phyloP scores from a whole-genome alignment of 2,329 filamentous ascomycete species.

The Hypoxylon sp. region DNA sequence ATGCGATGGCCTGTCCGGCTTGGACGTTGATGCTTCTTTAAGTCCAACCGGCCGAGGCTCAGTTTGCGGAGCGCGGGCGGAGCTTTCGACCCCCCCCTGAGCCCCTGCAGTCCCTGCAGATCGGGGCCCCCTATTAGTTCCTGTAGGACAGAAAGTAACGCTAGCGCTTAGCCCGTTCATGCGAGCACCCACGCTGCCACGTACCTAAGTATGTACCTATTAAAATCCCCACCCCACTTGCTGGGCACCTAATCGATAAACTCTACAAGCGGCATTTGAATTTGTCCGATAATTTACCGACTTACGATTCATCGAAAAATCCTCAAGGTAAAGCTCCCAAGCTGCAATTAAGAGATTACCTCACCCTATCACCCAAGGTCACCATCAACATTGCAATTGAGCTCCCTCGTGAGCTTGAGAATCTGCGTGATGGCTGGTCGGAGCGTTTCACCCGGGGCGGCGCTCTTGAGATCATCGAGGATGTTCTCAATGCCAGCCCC shows the following conservation, averaged over 20 bases:
- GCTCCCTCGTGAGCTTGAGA: constrained; percentile 40
- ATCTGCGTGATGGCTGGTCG: constrained; percentile 48
- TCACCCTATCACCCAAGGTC: constrained; percentile 2
- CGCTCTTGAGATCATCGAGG: constrained; percentile 86
- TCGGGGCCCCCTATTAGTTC: constrained; percentile 31
- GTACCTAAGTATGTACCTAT: constrained; percentile 13
- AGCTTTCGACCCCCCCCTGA: constrained; percentile 38
- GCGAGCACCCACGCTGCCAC: neutral
- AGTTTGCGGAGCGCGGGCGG: constrained; percentile 27
- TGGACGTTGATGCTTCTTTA: constrained; percentile 18
- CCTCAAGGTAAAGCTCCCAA: constrained; percentile 26
- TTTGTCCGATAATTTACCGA: constrained; percentile 39
- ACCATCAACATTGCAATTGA: constrained; percentile 32
- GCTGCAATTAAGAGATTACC: constrained; percentile 10
- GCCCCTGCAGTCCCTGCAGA: constrained; percentile 28
- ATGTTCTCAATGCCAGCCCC: constrained; percentile 89
- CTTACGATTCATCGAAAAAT: constrained; percentile 36
- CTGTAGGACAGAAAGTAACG: constrained; percentile 20
- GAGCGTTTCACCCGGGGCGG: constrained; percentile 72
- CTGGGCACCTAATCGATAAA: constrained; percentile 33
- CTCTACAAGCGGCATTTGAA: neutral
- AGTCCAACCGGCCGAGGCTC: constrained; percentile 24
- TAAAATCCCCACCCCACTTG: neutral
- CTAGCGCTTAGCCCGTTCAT: constrained; percentile 15
- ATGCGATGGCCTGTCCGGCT: constrained; percentile 1